phyloP scores from a whole-genome alignment of 768 basidiomycete species.

The Hydnum rufescens region DNA sequence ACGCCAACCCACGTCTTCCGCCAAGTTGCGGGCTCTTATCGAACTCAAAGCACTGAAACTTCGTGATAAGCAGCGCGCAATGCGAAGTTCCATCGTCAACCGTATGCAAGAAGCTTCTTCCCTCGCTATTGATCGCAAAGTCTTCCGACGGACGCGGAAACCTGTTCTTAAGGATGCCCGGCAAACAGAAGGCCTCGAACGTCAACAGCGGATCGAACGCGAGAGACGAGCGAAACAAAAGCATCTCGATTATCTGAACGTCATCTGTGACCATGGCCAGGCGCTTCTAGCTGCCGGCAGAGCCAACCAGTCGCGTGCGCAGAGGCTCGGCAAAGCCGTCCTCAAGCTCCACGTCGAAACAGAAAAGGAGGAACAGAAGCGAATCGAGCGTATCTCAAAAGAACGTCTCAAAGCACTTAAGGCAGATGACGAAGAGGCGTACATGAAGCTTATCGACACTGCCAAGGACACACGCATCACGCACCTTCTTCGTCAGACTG shows the following conservation, averaged over 20 bases:
- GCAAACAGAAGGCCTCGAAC: conserved; percentile 72
- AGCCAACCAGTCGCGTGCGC: conserved; percentile 35
- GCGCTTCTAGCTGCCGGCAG: conserved; percentile 44
- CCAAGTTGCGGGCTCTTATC: conserved; percentile 70
- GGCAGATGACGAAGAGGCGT: conserved; percentile 98
- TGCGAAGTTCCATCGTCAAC: conserved; percentile 72
- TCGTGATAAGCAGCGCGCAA: conserved; percentile 74
- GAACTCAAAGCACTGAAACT: conserved; percentile 82
- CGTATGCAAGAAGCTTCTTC: conserved; percentile 73
- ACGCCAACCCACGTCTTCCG: conserved; percentile 8
- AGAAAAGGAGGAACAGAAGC: conserved; percentile 95
- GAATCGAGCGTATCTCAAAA: conserved; percentile 87
- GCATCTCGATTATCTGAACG: conserved; percentile 79
- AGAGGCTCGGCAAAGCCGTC: conserved; percentile 53
- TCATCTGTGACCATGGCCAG: conserved; percentile 69
- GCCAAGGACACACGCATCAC: conserved; percentile 99
- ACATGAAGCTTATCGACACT: conserved; percentile 96
- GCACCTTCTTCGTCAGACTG: conserved; percentile 85
- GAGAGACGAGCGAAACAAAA: conserved; percentile 91
- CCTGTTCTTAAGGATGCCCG: conserved; percentile 77
- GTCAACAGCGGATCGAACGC: conserved; percentile 78
- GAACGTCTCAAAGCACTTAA: conserved; percentile 96
- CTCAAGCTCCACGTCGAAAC: conserved; percentile 70
- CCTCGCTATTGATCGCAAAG: conserved; percentile 75
- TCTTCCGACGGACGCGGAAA: conserved; percentile 76